Base-by-base conservation (phyloP, 208 protist genomes). In the Wallacemonas sp. region DNA sequence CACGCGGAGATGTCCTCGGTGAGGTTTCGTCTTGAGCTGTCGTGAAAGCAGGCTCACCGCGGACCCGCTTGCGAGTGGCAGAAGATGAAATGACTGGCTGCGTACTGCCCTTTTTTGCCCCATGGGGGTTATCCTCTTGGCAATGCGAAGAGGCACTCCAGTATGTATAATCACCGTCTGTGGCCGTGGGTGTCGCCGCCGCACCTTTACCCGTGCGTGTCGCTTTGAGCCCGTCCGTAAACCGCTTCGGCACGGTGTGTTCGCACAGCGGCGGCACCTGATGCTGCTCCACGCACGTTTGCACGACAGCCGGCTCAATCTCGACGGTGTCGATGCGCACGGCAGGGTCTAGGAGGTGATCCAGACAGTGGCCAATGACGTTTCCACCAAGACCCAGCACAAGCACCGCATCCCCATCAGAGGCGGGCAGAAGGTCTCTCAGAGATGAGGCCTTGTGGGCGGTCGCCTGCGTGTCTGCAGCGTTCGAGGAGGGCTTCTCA, bases 361-460 rank as follows among this genome's bases (percentile, higher is more conserved):
- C 82, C 2, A 94, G 70, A 36, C 80, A 94, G 45, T 68, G 71
- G n/a, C 84, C 88, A 66, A 94, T 62, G 15, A 88, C 88, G 61
- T 94, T 94, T 15, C 84, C 88, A 12, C 88, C 88, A 1, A 94
- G 75, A 0, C 88, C 88, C 14, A 94, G 67, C 28, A 94, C 58
- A 21, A 94, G 72, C n/a, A 94, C 77, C 0, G 72, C 71, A 26
- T 78, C 72, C 11, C 70, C 55, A 0, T 51, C 58, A 1, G 54
- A 33, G 38, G 28, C 24, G 0, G 79, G 80, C n/a, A 86, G 21
- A 1, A 76, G 63, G 38, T 6, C 26, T 26, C 6, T 8, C 14
- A 66, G 21, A 3, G 33, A 2, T 11, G 34, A 55, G 15, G 33
- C 24, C 2, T 1, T 27, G 1, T 14, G 17, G 12, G 45, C 47